phyloP scores from a whole-genome alignment of 345 rosid species.

The Eucalyptus sp. region DNA sequence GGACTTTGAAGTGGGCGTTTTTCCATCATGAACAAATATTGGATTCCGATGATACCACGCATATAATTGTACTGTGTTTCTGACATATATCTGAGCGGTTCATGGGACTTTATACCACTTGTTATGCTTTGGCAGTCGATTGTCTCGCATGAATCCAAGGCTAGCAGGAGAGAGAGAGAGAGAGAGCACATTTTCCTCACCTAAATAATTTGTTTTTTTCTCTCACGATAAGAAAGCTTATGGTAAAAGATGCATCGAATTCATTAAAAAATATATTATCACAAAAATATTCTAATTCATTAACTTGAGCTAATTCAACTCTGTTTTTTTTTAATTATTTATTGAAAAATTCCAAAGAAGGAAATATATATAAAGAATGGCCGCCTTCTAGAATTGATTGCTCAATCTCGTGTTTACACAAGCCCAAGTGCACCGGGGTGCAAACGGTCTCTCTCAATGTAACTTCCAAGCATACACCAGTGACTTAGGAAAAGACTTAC shows the following conservation, averaged over 20 bases:
- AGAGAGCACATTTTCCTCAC: background rate
- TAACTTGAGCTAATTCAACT: background rate
- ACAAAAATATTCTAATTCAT: background rate
- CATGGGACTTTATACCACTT: background rate
- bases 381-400: background rate
- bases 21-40: no score
- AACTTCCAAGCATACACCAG: background rate
- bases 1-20: background rate
- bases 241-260: background rate
- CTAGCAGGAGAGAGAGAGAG: background rate
- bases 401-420: background rate
- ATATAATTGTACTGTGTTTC: background rate
- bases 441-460: background rate
- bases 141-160: background rate
- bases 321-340: background rate
- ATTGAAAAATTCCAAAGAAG: background rate
- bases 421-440: background rate
- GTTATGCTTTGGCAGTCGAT: background rate
- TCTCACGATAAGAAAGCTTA: background rate
- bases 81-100: background rate
- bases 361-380: background rate
- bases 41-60: background rate
- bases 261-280: background rate
- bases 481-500: background rate
- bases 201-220: background rate